These are phyloP conservation scores for Aspergillus aculeatinus DNA, from an alignment of 2,329 filamentous ascomycete genomes.

Conservation along the genomic window DNA sequence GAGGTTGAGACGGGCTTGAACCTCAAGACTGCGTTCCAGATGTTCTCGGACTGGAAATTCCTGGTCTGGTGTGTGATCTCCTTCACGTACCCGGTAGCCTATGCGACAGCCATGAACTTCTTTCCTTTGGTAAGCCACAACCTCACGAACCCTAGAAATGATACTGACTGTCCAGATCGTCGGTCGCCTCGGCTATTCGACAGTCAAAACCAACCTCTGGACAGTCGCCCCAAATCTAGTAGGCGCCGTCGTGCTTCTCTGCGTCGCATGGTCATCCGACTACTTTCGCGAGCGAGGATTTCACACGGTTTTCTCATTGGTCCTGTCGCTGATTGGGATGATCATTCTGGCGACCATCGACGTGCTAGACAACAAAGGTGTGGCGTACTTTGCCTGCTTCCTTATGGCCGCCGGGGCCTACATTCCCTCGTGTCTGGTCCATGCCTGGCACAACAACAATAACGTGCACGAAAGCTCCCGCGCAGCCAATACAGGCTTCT, in stretches of 20 bases:
- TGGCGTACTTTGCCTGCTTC: conserved; percentile 54
- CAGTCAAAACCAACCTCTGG: conserved; percentile 50
- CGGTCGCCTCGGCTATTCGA: conserved; percentile 44
- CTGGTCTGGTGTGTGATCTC: conserved; percentile 47
- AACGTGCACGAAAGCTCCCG: conserved; percentile 52
- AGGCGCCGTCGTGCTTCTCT: conserved; percentile 48
- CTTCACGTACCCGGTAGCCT: conserved; percentile 52
- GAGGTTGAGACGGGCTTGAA: conserved; percentile 40
- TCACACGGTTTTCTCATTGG: conserved; percentile 45
- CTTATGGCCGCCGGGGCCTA: conserved; percentile 47
- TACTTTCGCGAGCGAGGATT: conserved; percentile 47
- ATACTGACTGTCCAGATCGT: conserved; percentile 35
- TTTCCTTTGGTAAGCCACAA: conserved; percentile 40
- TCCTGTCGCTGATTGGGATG: conserved; percentile 45
- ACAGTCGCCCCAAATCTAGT: conserved; percentile 52
- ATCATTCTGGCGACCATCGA: conserved; percentile 48
- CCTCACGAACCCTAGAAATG: neutral
- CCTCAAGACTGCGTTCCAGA: conserved; percentile 43
- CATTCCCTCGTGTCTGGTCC: conserved; percentile 49
- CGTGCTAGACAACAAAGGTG: conserved; percentile 41
- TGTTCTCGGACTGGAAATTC: conserved; percentile 47
- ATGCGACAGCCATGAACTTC: conserved; percentile 48
- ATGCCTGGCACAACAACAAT: conserved; percentile 56
- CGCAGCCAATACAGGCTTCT: conserved; percentile 50
- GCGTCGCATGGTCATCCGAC: conserved; percentile 47